phyloP scores from a whole-genome alignment of 441 rosid species.

The Eutrema salsugineum region DNA sequence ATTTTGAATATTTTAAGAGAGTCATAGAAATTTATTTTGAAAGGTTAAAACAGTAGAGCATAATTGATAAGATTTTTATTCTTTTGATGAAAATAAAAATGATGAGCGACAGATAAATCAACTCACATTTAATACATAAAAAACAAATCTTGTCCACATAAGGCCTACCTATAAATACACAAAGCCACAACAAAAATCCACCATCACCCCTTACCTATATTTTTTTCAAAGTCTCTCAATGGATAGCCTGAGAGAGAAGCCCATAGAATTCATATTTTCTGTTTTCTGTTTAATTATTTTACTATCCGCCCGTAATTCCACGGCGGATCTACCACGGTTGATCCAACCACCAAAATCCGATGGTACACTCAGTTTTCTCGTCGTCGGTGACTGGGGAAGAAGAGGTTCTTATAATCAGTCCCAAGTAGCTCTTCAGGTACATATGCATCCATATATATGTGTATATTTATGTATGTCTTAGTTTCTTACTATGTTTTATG shows the following conservation, averaged over 20 bases:
- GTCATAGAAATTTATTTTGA: no score
- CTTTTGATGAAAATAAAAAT: no score
- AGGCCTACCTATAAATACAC: not conserved
- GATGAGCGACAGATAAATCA: no score
- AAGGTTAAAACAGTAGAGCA: no score
- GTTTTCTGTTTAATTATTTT: slow-evolving; percentile 2
- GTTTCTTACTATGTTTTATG: not conserved
- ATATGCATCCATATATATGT: not conserved
- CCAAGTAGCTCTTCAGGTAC: slow-evolving; percentile 54
- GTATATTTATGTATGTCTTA: not conserved
- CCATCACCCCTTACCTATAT: not conserved
- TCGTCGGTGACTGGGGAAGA: slow-evolving; percentile 79
- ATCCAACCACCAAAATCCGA: slow-evolving; percentile 47
- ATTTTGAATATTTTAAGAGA: no score
- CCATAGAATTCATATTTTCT: not conserved
- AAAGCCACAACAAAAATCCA: slow-evolving; percentile 7
- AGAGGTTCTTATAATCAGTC: slow-evolving; percentile 59
- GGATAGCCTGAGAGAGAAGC: slow-evolving; percentile 27
- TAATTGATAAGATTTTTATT: no score
- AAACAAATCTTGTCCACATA: not conserved
- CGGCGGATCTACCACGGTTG: slow-evolving; percentile 44
- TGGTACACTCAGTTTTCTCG: slow-evolving; percentile 59
- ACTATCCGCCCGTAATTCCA: not conserved
- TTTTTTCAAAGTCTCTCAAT: slow-evolving; percentile 8
- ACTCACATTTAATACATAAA: no score